phyloP scores from a whole-genome alignment of 805 yeast genomes.

The Ogataea wickerhamii region DNA sequence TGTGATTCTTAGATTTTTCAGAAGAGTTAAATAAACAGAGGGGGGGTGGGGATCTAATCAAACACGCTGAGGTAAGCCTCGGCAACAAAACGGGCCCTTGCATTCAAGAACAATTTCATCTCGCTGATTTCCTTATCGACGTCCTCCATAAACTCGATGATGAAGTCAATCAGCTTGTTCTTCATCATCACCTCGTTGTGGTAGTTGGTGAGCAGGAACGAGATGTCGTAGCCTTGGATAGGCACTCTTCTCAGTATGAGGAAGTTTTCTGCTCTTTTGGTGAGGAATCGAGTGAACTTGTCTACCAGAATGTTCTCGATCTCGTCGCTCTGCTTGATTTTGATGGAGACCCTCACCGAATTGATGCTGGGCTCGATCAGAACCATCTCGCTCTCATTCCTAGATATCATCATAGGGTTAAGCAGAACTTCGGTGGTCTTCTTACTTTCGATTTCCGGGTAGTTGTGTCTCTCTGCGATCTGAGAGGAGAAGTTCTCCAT shows the following conservation, averaged over 20 bases:
- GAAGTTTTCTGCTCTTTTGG: slow-evolving; percentile 94
- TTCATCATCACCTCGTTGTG: slow-evolving; percentile 96
- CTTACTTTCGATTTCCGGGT: slow-evolving; percentile 90
- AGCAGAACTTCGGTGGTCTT: slow-evolving; percentile 80
- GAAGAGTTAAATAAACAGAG: background rate
- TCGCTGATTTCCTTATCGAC: slow-evolving; percentile 98
- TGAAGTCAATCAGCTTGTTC: slow-evolving; percentile 91
- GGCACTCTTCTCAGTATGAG: slow-evolving; percentile 89
- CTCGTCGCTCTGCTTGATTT: slow-evolving; percentile 96
- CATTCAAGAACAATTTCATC: slow-evolving; percentile 94
- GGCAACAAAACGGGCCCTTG: slow-evolving; percentile 96
- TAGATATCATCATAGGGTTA: slow-evolving; percentile 84
- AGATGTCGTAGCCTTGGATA: slow-evolving; percentile 85
- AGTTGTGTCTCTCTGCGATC: slow-evolving; percentile 92
- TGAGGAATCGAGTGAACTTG: slow-evolving; percentile 88
- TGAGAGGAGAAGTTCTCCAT: slow-evolving; percentile 93
- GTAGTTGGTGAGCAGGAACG: slow-evolving; percentile 87
- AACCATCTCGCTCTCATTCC: slow-evolving; percentile 91
- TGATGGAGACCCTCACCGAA: slow-evolving; percentile 84
- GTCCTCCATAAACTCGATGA: slow-evolving; percentile 98
- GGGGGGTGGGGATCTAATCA: slow-evolving; percentile 41
- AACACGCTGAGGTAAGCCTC: slow-evolving; percentile 92
- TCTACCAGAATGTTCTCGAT: slow-evolving; percentile 92
- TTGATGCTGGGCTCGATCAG: slow-evolving; percentile 92
- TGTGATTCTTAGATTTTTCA: slow-evolving; percentile 11